These are phyloP conservation scores for Trichoderma cornu-damae DNA, from an alignment of 2,329 filamentous ascomycete genomes.

Conservation along the genomic window DNA sequence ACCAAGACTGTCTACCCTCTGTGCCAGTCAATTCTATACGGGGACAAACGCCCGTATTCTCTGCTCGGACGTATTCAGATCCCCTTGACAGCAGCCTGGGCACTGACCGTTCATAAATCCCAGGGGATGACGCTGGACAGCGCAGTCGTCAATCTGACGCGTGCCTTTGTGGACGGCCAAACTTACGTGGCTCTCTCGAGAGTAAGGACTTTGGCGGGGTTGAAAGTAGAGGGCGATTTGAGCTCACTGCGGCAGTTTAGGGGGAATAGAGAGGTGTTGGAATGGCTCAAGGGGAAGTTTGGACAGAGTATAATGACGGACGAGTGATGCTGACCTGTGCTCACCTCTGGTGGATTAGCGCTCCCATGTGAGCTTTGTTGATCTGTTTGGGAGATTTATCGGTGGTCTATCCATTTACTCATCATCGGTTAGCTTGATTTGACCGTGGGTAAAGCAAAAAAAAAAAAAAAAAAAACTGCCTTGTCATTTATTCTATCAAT, in stretches of 20 bases:
- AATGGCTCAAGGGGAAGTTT: background rate
- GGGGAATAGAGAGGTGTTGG: background rate
- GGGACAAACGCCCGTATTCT: slow-evolving; percentile 42
- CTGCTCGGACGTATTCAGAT: slow-evolving; percentile 55
- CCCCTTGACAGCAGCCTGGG: slow-evolving; percentile 56
- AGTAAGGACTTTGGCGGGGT: slow-evolving; percentile 21
- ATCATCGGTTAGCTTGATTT: no score
- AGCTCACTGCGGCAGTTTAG: background rate
- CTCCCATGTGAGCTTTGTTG: no score
- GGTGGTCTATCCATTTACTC: no score
- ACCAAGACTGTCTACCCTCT: slow-evolving; percentile 45
- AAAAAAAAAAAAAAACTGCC: no score
- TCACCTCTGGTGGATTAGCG: no score
- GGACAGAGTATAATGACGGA: background rate
- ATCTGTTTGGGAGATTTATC: no score
- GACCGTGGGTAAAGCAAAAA: no score
- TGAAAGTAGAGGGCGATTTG: slow-evolving; percentile 20
- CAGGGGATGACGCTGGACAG: slow-evolving; percentile 59
- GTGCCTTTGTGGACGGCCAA: slow-evolving; percentile 53
- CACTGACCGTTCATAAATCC: slow-evolving; percentile 58
- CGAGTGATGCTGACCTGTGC: background rate
- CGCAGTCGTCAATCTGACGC: slow-evolving; percentile 49
- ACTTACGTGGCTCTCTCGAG: slow-evolving; percentile 47
- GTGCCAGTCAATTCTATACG: slow-evolving; percentile 45
- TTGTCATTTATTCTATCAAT: no score